A percentile compares a stretch with the other conserved stretches of the same genome.
Conservation (phyloP, 768 basidiomycete species). For the Leccinum disarticulatum region DNA sequence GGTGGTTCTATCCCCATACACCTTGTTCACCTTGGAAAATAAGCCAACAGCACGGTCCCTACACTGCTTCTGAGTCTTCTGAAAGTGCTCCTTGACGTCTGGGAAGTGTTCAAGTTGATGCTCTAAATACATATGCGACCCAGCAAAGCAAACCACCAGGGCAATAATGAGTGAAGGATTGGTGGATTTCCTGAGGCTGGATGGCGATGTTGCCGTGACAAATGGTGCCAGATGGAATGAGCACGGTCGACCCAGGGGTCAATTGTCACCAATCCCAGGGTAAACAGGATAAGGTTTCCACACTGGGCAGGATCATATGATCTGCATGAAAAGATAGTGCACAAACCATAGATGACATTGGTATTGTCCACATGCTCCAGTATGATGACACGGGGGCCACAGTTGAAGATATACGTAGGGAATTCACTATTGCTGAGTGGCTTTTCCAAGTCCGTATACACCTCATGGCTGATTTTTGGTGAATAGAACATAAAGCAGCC, state of each 20-base stretch:
- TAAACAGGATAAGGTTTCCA: neutral
- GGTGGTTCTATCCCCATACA: no score
- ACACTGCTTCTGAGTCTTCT: neutral
- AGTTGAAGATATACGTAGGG: no score
- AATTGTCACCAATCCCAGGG: neutral
- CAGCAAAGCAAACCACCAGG: neutral
- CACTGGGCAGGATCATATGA: neutral
- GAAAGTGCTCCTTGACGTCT: neutral
- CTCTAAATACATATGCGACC: neutral
- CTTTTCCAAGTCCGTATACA: no score
- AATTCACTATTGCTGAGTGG: conserved; percentile 30
- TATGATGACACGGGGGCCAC: no score
- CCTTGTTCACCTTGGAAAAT: neutral
- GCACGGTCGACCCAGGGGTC: neutral
- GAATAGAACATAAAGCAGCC: no score
- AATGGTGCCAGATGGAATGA: neutral
- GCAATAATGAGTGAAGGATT: neutral
- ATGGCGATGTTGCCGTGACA: neutral
- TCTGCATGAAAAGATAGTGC: conserved; percentile 31
- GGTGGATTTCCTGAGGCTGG: neutral
- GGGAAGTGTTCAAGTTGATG: no score
- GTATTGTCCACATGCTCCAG: no score
- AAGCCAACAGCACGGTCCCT: neutral
- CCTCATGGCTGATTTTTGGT: no score
- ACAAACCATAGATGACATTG: no score